A percentile compares a stretch with the other conserved stretches of the same genome.
Evolutionary conservation across 768 basidiomycete genomes (phyloP).

Genomic region (Boletus rex-veris): DNA sequence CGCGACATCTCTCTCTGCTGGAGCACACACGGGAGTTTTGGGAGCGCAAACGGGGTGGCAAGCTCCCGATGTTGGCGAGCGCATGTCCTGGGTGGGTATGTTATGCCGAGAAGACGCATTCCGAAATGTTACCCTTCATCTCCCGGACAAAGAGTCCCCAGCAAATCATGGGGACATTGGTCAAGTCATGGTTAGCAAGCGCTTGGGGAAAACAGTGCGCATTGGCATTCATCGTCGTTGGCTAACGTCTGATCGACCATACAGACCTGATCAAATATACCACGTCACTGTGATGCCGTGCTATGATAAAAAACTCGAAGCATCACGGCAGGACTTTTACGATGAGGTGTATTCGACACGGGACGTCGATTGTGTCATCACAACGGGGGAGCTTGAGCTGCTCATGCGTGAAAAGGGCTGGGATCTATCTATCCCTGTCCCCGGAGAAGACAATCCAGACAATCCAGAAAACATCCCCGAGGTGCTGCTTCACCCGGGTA

Average conservation of each 20-base stretch:
- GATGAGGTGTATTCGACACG: constrained; percentile 75
- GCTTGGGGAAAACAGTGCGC: constrained; percentile 69
- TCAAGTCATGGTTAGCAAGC: constrained; percentile 81
- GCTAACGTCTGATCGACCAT: neutral
- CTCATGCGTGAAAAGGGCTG: constrained; percentile 81
- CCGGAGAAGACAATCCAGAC: constrained; percentile 42
- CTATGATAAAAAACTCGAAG: constrained; percentile 99
- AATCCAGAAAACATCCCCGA: constrained; percentile 51
- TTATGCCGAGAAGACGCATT: constrained; percentile 96
- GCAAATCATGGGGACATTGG: constrained; percentile 89
- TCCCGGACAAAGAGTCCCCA: constrained; percentile 88
- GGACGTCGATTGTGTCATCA: constrained; percentile 96
- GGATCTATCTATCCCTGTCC: constrained; percentile 61
- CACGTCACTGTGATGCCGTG: constrained; percentile 99
- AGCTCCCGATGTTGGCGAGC: constrained; percentile 87
- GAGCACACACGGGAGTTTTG: constrained; percentile 82
- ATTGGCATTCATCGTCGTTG: neutral
- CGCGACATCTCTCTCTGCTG: constrained; percentile 76
- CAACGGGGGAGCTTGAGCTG: constrained; percentile 88
- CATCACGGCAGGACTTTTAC: constrained; percentile 92
- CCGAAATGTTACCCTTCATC: constrained; percentile 90
- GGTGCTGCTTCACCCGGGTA: constrained; percentile 73
- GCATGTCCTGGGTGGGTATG: constrained; percentile 99
- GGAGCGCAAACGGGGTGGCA: constrained; percentile 52
- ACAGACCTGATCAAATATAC: constrained; percentile 83